phyloP scores from a whole-genome alignment of 1,284 basidiomycete genomes.

The Ceratobasidium sp. region DNA sequence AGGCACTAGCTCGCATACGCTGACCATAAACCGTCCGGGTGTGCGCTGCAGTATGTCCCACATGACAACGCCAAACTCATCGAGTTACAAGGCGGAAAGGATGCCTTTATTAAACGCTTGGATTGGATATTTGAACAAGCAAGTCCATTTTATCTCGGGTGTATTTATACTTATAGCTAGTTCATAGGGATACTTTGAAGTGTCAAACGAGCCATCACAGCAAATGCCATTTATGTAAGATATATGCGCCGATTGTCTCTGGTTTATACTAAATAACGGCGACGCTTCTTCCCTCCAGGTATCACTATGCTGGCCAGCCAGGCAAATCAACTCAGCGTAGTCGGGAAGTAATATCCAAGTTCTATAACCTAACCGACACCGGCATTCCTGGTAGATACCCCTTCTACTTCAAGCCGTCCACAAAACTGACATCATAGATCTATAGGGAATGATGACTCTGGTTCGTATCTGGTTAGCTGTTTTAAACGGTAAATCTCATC shows the following conservation, averaged over 20 bases:
- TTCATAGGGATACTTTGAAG: slow-evolving; percentile 33
- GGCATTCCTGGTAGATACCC: slow-evolving; percentile 46
- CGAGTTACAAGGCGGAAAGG: slow-evolving; percentile 36
- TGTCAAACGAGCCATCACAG: slow-evolving; percentile 55
- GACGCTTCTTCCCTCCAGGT: slow-evolving; percentile 48
- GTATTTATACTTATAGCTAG: too few relatives aligned
- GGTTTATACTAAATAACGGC: too few relatives aligned
- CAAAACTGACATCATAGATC: slow-evolving; percentile 9
- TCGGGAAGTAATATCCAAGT: slow-evolving; percentile 28
- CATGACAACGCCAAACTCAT: slow-evolving; percentile 57
- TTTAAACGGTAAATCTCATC: too few relatives aligned
- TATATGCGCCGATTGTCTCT: neutral
- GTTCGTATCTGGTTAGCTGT: neutral
- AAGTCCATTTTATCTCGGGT: neutral
- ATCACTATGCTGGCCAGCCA: slow-evolving; percentile 68
- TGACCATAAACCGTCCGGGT: slow-evolving; percentile 20
- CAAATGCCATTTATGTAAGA: slow-evolving; percentile 67
- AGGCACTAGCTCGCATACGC: neutral
- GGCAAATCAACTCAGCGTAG: slow-evolving; percentile 50
- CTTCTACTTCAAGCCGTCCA: neutral
- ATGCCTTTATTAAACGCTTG: slow-evolving; percentile 24
- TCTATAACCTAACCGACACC: slow-evolving; percentile 42
- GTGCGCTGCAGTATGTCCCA: slow-evolving; percentile 62
- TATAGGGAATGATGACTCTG: slow-evolving; percentile 33
- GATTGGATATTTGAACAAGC: slow-evolving; percentile 36